Conservation (phyloP, 306 rosid genomes). For the Gleditsia sinensis region DNA sequence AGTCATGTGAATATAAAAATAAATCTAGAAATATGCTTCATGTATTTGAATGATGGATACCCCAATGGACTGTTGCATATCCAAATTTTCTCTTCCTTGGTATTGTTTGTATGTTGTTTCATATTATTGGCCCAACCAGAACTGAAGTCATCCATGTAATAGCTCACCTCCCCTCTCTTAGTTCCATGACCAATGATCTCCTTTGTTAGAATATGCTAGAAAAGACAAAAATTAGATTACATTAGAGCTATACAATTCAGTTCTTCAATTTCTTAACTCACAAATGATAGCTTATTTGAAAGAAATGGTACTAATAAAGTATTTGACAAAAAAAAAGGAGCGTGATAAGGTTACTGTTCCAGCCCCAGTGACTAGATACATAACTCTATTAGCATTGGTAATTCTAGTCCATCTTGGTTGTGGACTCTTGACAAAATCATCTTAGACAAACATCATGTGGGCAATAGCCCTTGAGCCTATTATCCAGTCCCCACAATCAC, state of each 20-base stretch:
- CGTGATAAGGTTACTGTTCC: not conserved
- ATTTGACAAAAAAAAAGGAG: not conserved
- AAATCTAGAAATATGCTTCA: not conserved
- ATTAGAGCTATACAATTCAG: not conserved
- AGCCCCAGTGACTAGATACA: not conserved
- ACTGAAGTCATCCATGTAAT: not conserved
- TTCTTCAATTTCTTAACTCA: not conserved
- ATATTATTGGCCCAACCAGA: not conserved
- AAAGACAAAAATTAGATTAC: not conserved
- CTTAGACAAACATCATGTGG: not conserved
- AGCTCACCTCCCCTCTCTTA: not conserved
- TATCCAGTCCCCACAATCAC: too few species aligned
- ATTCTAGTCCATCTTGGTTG: not conserved
- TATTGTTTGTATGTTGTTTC: not conserved
- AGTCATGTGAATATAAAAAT: too few species aligned
- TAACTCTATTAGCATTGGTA: not conserved
- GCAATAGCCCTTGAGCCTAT: not conserved
- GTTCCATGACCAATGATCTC: too few species aligned
- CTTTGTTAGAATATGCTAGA: too few species aligned
- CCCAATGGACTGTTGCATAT: not conserved
- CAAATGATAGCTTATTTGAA: not conserved
- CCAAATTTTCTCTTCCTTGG: not conserved
- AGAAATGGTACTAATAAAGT: constrained; percentile 2
- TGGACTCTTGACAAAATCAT: not conserved
- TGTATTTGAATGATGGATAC: not conserved